These are phyloP conservation scores for Salix caprea DNA, from an alignment of 345 rosid genomes.

Conservation along the genomic window DNA sequence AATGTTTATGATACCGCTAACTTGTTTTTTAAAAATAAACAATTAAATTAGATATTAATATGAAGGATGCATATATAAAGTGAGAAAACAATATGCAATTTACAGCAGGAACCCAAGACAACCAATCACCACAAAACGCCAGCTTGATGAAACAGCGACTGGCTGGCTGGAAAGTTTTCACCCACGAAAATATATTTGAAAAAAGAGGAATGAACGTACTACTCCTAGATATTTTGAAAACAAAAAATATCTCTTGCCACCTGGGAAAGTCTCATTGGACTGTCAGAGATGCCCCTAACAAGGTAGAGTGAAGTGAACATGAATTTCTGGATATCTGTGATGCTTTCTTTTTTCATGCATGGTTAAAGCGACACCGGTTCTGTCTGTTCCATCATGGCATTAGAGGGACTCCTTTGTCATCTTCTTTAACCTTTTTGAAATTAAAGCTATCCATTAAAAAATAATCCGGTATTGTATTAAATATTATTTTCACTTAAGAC, in stretches of 20 bases:
- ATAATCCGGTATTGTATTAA: too few species aligned
- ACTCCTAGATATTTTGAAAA: not conserved
- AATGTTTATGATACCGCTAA: too few species aligned
- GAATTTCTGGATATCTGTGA: not conserved
- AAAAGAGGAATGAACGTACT: not conserved
- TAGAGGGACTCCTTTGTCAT: not conserved
- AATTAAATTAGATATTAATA: too few species aligned
- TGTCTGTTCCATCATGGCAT: not conserved
- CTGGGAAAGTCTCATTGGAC: not conserved
- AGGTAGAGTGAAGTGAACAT: not conserved
- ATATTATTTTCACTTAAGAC: too few species aligned
- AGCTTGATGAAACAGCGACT: not conserved
- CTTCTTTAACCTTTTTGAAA: not conserved
- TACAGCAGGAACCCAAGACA: not conserved
- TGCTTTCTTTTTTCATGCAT: not conserved
- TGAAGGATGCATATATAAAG: too few species aligned
- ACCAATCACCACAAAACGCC: not conserved
- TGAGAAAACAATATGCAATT: too few species aligned
- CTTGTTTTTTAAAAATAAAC: too few species aligned
- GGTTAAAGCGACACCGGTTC: not conserved
- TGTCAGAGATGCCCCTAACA: not conserved
- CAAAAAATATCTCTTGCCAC: not conserved
- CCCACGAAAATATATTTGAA: not conserved
- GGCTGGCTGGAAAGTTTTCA: not conserved
- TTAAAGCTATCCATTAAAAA: not conserved